Evolutionary conservation across 805 yeast species (phyloP).

Genomic region (Wickerhamiella azyma): DNA sequence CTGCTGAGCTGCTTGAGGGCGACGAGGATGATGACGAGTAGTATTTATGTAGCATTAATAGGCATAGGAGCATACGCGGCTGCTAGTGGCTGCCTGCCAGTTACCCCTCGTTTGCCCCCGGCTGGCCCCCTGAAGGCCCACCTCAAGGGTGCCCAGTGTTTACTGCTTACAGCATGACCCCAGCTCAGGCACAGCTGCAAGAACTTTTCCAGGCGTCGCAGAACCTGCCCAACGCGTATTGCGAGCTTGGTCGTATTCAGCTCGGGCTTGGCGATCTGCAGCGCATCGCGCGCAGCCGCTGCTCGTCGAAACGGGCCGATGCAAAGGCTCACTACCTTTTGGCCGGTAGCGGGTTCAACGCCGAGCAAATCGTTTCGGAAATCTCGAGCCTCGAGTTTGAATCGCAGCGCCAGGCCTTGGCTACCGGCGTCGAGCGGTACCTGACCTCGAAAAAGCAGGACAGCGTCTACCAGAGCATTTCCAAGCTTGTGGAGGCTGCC

Average conservation of each 20-base stretch:
- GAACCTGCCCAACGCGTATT: constrained; percentile 50
- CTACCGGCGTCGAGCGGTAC: constrained; percentile 45
- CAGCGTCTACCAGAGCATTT: constrained; percentile 68
- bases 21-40: constrained; percentile 7
- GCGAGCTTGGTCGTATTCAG: constrained; percentile 68
- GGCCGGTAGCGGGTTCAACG: constrained; percentile 78
- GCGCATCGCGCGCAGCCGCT: constrained; percentile 42
- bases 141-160: not conserved
- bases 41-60: not conserved
- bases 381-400: constrained; percentile 30
- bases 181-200: constrained; percentile 31
- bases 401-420: constrained; percentile 22
- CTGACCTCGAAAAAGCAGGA: constrained; percentile 65
- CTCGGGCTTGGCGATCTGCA: constrained; percentile 61
- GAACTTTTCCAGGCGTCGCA: constrained; percentile 68
- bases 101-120: too few relatives aligned
- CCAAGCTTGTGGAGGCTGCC: constrained; percentile 58
- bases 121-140: not conserved
- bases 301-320: constrained; percentile 42
- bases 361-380: constrained; percentile 61
- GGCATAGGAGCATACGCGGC: too few relatives aligned
- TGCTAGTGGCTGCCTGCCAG: too few relatives aligned
- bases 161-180: not conserved
- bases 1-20: constrained; percentile 37
- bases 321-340: constrained; percentile 59